Evolutionary conservation across 208 protist species (phyloP), one percentile per base, ranked within the genome.

Genomic region (Leptomonas pyrrhocoris): DNA sequence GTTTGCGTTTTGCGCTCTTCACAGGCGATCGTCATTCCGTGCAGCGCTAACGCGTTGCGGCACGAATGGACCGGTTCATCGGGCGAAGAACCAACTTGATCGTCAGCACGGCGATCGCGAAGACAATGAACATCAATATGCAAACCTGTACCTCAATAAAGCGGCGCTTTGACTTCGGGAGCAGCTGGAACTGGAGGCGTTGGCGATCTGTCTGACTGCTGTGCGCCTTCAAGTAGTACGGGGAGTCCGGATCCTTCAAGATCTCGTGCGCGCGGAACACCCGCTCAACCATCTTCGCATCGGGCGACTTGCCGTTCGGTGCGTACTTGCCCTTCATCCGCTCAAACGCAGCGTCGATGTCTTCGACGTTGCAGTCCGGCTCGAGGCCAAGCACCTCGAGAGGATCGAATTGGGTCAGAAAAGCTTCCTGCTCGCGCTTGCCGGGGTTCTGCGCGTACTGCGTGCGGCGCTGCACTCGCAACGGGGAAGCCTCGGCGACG

Each of bases 381-480:
- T 82, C 68, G 21, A 95, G 74, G 5, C 76, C 84, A 1, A 95
- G 79, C 38, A 95, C 87, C 15, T 95, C 86, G 31, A 95, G 53
- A 13, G 90, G 90, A 31, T 95, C 83, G 49, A 77, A 95, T 77
- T 95, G 90, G 18, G 87, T 78, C 15, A 95, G 83, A 68, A 95
- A 95, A 0, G 89, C 86, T 74, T 94, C 89, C 63, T 94, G 89
- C 18, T 86, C 83, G 16, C 89, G 82, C 83, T 94, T 94, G 23
- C 89, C 89, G 0, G 85, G 80, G 36, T 80, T 76, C 78, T 89
- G 85, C n/a, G 82, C 82, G 79, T 90, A 94, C 78, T 94, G 89
- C 56, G 73, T 81, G 59, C 89, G 89, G 9, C 69, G 74, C 68
- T 90, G 85, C 31, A 65, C 48, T 21, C 27, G 23, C 1, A 83